phyloP scores from a whole-genome alignment of 192 early-diverging fungal genomes.

The Coemansia erecta region DNA sequence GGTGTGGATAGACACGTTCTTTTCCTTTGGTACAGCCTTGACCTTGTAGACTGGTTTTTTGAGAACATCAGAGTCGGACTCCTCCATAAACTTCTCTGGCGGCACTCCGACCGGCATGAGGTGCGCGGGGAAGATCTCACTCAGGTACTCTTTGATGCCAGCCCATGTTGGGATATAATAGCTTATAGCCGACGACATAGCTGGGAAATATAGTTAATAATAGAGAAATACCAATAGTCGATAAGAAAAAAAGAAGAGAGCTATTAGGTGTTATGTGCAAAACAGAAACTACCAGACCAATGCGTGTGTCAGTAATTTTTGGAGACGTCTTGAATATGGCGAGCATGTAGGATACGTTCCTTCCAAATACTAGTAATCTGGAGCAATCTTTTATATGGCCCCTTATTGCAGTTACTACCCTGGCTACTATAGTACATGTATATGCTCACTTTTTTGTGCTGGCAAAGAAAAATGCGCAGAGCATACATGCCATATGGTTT shows the following conservation, averaged over 20 bases:
- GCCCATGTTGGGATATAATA: slow-evolving; percentile 45
- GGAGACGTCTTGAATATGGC: too few relatives aligned
- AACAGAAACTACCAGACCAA: not conserved
- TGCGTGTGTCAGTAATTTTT: not conserved
- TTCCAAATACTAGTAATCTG: too few relatives aligned
- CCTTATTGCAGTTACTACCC: too few relatives aligned
- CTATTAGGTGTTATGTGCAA: not conserved
- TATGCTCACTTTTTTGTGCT: not conserved
- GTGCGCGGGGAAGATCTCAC: slow-evolving; percentile 44
- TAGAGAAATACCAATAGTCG: slow-evolving; percentile 8
- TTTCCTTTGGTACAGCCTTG: slow-evolving; percentile 39
- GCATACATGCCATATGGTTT: too few relatives aligned
- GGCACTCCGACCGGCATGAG: slow-evolving; percentile 44
- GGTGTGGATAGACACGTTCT: slow-evolving; percentile 31
- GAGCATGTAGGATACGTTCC: too few relatives aligned
- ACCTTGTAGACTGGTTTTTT: slow-evolving; percentile 44
- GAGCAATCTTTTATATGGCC: too few relatives aligned
- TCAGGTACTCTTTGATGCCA: slow-evolving; percentile 27
- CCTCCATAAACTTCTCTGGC: slow-evolving; percentile 33
- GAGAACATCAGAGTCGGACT: slow-evolving; percentile 14
- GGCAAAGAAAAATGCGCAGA: too few relatives aligned
- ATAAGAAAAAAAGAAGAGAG: not conserved
- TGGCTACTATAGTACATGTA: not conserved
- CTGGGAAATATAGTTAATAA: not conserved
- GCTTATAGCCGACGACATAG: slow-evolving; percentile 20